Percentiles rank a stretch among this genome's conserved stretches.
These are phyloP conservation scores for Dovyalis caffra DNA, from an alignment of 345 rosid genomes.

Conservation along the genomic window DNA sequence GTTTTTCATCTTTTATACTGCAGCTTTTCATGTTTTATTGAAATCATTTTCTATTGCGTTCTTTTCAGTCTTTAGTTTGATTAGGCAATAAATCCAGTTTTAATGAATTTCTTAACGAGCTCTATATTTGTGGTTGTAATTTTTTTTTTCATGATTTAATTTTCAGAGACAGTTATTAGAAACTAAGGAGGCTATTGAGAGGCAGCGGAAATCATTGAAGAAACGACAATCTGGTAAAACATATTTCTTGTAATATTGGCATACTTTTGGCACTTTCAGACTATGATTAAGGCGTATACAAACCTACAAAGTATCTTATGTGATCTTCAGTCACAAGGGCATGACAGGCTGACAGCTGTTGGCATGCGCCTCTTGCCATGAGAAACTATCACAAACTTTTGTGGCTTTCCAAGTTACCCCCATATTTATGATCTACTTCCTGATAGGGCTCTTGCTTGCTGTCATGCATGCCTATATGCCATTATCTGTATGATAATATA, in stretches of 20 bases:
- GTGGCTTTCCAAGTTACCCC: not conserved
- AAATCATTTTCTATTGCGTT: too few relatives aligned
- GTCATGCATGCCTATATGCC: not conserved
- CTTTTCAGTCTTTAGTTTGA: not conserved
- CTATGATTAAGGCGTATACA: not conserved
- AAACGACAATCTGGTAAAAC: constrained; percentile 78
- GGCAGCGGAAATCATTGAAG: constrained; percentile 87
- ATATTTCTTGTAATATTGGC: not conserved
- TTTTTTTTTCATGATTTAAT: not conserved
- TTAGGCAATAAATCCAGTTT: not conserved
- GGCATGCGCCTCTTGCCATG: not conserved
- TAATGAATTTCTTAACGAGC: not conserved
- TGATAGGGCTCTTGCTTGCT: not conserved
- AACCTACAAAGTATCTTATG: not conserved
- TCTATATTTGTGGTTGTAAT: not conserved
- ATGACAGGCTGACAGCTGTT: not conserved
- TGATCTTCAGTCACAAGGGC: constrained; percentile 3
- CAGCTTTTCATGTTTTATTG: not conserved
- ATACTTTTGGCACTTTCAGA: not conserved
- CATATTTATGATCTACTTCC: not conserved
- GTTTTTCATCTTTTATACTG: not conserved
- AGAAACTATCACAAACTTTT: not conserved
- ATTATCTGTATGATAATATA: not conserved
- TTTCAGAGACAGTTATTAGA: constrained; percentile 79
- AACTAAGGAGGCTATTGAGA: constrained; percentile 91